Conservation (phyloP, 139 green algal genomes). For the Haematococcus lacustris region DNA sequence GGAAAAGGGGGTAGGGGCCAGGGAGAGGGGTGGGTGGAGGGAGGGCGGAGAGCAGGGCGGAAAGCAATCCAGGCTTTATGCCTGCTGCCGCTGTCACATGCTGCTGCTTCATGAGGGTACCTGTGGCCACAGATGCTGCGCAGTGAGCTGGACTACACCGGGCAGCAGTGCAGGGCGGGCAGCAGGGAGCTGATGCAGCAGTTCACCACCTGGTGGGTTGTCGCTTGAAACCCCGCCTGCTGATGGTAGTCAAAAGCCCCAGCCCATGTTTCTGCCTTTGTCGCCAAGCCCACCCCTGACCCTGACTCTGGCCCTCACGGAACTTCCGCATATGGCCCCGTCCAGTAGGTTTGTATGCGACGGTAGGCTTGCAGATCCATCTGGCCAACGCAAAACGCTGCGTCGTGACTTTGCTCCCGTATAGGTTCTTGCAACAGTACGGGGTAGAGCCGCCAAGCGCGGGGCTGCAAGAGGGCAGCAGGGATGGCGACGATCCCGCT, state of each 20-base stretch:
- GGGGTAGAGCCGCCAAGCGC: too few species aligned
- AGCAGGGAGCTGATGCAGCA: slow-evolving; percentile 35
- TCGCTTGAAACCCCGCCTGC: neutral
- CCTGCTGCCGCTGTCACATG: neutral
- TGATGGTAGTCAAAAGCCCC: too few species aligned
- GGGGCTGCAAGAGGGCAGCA: too few species aligned
- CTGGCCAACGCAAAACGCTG: too few species aligned
- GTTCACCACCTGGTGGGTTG: slow-evolving; percentile 33
- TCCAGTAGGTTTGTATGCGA: neutral
- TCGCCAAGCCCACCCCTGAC: too few species aligned
- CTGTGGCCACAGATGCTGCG: slow-evolving; percentile 14
- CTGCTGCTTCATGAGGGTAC: too few species aligned
- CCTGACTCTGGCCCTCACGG: too few species aligned
- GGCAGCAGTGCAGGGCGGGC: slow-evolving; percentile 38
- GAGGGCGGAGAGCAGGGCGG: neutral
- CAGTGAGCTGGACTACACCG: slow-evolving; percentile 48
- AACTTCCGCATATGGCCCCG: too few species aligned
- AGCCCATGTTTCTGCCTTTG: too few species aligned
- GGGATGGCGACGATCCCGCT: too few species aligned
- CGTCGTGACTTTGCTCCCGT: too few species aligned
- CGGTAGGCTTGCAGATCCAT: neutral
- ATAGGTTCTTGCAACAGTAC: too few species aligned
- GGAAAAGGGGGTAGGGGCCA: neutral
- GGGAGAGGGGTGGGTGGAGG: neutral
- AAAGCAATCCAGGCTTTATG: neutral